Evolutionary conservation across 345 rosid genomes (phyloP), one percentile per base, ranked within the genome.

Genomic region (Eucalyptus sideroxylon): DNA sequence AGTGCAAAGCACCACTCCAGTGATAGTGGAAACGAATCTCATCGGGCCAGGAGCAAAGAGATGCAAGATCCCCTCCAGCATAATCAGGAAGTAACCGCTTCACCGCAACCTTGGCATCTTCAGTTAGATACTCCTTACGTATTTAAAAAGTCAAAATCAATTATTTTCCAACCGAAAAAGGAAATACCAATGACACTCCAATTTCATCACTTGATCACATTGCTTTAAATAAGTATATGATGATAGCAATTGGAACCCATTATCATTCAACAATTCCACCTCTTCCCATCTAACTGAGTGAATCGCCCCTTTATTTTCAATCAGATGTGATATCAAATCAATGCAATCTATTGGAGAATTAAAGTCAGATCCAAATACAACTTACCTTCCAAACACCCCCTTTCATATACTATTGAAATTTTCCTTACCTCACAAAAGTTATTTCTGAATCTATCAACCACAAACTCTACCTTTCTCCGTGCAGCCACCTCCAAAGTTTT

Each of bases 31-130:
- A 95, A 80, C 96, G 95, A 49, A 98, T 90, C 87, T 95, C 92
- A 93, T 98, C 99, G 30, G 99, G 67, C 99, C 99, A 98, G 24
- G 99, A 93, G 92, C 99, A 98, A 65, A 98, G 96, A 87, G 96
- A 90, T 69, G 99, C 98, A 90, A 98, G 93, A 90, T 98, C 98
- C 51, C 98, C 99, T 82, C 93, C 93, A 60, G 99, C 96, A 21
- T 94, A 98, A 89, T 89, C 95, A 15, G 99, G 99, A 45, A 98
- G 92, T 90, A 98, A 93, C 49, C 93, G 93, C 89, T 94, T 96
- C 56, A 96, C 95, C 2, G 95, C 95, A 91, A 95, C 98, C 88
- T 86, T 56, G 87, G 98, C 95, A 89, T 95, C 99, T 87, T 94
- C 93, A 80, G 91, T 94, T 86, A 98, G 94, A 91, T 93, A 97